A percentile compares a stretch with the other conserved stretches of the same genome.
phyloP scores from a whole-genome alignment of 257 asterid genomes.

The Rehmannia glutinosa region DNA sequence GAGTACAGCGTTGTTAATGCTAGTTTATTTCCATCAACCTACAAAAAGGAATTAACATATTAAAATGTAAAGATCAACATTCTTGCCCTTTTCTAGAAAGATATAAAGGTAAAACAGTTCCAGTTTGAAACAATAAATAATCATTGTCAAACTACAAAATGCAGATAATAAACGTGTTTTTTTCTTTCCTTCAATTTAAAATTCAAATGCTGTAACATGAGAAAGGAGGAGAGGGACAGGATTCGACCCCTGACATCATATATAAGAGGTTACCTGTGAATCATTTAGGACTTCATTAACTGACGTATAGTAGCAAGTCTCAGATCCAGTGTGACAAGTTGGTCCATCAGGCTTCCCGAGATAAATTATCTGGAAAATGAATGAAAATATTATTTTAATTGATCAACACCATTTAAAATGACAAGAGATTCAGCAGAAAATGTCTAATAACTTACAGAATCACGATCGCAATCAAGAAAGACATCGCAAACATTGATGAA shows the following conservation, averaged over 20 bases:
- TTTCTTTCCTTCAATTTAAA: too few relatives aligned
- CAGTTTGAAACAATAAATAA: neutral
- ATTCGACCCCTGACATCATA: too few relatives aligned
- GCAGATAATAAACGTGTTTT: neutral
- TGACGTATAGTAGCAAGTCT: slow-evolving; percentile 81
- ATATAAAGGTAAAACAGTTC: neutral
- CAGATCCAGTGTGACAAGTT: slow-evolving; percentile 85
- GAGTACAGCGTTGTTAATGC: slow-evolving; percentile 67
- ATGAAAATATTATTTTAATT: neutral
- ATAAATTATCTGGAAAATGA: slow-evolving; percentile 56
- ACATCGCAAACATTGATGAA: slow-evolving; percentile 72
- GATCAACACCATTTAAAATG: neutral
- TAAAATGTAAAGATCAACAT: neutral
- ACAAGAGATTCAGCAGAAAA: neutral
- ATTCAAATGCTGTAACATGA: too few relatives aligned
- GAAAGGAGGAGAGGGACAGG: too few relatives aligned
- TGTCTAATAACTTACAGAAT: slow-evolving; percentile 54
- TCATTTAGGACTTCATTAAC: slow-evolving; percentile 37
- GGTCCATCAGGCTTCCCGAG: slow-evolving; percentile 95
- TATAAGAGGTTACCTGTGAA: slow-evolving; percentile 30
- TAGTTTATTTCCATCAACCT: slow-evolving; percentile 48
- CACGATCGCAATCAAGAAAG: slow-evolving; percentile 85
- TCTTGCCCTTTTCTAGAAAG: neutral
- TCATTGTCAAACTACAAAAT: neutral
- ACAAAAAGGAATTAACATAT: neutral